Base-by-base conservation (phyloP, 2,329 filamentous ascomycete species). In the Stromatinia cepivora region DNA sequence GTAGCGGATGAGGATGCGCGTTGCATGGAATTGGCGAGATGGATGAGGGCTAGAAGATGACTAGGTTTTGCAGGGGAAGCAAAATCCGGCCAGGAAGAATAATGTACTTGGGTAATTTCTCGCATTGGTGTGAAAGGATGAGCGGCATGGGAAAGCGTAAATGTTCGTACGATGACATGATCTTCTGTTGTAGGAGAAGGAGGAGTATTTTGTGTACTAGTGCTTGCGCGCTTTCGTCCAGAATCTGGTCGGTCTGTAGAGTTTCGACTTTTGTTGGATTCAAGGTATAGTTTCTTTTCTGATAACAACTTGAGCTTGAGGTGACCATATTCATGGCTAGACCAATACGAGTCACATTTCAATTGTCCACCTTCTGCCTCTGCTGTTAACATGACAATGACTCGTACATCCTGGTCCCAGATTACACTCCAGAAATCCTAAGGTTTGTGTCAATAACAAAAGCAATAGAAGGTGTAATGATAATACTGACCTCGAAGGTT, bases 381-480 rank as follows among this genome's bases (percentile, higher is more conserved):
- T 2, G 95, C 94, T 8, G 95, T 99, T 73, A 99, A 85, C 90
- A 97, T 98, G 73, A 98, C 94, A 71, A 99, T 90, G 36, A 98
- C 92, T 65, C 94, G 90, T 4, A 97, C 90, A 77, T 98, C 94
- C 79, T 98, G 92, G 78, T 98, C 94, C 95, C 95, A 99, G 42
- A 98, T 86, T 15, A 97, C 91, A 71, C 93, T 94, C 95, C 95
- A 99, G 78, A 99, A 99, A 79, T 99, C 95, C 92, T 95, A 74
- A 10, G 39, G 54, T 15, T 39, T 13, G 15, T 31, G 71, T 69
- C 70, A 64, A 25, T 39, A 70, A 34, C 31, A 53, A 45, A 63
- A 71, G 54, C 48, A 72, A 28, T 69, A 10, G 2, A 28, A 25
- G 65, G 65, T 22, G 61, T 31, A 50, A 45, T 39, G 25, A 42